Evolutionary conservation across 371 early-diverging fungal species (phyloP).

Genomic region (Mucor irregularis): DNA sequence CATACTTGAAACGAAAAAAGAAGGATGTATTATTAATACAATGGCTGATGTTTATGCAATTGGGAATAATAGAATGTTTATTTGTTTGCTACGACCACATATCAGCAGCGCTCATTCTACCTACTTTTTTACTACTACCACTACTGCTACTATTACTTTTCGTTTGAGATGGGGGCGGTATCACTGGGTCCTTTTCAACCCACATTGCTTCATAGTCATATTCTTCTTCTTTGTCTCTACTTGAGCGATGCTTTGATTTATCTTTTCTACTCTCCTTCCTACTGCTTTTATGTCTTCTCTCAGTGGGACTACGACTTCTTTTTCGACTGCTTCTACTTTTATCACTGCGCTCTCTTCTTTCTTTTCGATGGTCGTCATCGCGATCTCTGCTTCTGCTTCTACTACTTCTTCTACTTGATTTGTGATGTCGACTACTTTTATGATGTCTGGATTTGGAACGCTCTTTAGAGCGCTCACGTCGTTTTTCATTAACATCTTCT

Average conservation of each 20-base stretch:
- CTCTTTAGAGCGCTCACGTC: conserved; percentile 8
- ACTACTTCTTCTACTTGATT: conserved; percentile 16
- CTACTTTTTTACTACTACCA: neutral
- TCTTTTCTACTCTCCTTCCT: too few relatives aligned
- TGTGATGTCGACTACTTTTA: conserved; percentile 5
- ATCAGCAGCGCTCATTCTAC: conserved; percentile 31
- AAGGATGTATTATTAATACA: too few relatives aligned
- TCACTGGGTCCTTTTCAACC: conserved; percentile 41
- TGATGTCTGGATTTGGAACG: conserved; percentile 7
- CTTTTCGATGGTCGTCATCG: neutral
- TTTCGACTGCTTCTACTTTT: conserved; percentile 2
- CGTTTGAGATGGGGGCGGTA: too few relatives aligned
- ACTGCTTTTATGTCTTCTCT: neutral
- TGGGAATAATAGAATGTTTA: too few relatives aligned
- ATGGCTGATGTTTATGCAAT: too few relatives aligned
- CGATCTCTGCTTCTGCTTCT: neutral
- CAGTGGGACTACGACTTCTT: neutral
- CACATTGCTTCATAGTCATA: conserved; percentile 27
- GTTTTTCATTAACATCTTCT: conserved; percentile 25
- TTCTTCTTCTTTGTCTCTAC: conserved; percentile 13
- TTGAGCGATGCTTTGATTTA: neutral
- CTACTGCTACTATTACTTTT: too few relatives aligned
- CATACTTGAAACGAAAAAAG: too few relatives aligned
- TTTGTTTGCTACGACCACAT: conserved; percentile 21
- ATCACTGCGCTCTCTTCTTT: conserved; percentile 10